Conservation (phyloP, 768 basidiomycete species). For the Rhizopogon salebrosus region DNA sequence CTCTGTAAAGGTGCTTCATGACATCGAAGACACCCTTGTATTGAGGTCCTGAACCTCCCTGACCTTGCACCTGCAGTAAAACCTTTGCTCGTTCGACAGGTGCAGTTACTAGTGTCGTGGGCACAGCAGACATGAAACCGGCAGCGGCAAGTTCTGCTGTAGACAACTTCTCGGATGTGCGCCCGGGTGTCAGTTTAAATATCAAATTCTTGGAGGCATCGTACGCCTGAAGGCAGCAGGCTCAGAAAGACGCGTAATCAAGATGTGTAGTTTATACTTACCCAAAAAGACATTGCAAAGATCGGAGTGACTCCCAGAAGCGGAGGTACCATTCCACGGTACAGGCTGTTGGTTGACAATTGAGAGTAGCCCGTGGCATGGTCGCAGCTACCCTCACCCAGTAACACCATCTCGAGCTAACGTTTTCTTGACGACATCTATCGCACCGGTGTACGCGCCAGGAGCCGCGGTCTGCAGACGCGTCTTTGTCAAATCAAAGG, state of each 20-base stretch:
- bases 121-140: constrained; percentile 91
- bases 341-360: constrained; percentile 49
- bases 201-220: constrained; percentile 90
- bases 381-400: constrained; percentile 51
- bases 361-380: constrained; percentile 1
- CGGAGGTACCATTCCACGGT: constrained; percentile 92
- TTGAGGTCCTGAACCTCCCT: constrained; percentile 61
- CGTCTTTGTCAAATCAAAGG: constrained; percentile 97
- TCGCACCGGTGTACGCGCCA: constrained; percentile 84
- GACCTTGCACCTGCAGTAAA: constrained; percentile 89
- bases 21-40: constrained; percentile 94
- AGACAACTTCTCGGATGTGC: constrained; percentile 57
- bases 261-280: constrained; percentile 28
- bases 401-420: constrained; percentile 85
- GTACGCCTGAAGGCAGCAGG: constrained; percentile 60
- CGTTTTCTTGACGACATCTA: constrained; percentile 91
- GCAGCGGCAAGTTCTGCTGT: constrained; percentile 82
- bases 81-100: constrained; percentile 98
- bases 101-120: constrained; percentile 87
- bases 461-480: constrained; percentile 88
- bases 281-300: constrained; percentile 98
- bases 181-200: constrained; percentile 70
- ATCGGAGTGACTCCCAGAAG: constrained; percentile 95
- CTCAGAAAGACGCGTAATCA: constrained; percentile 4
- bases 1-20: constrained; percentile 82